A percentile compares a stretch with the other conserved stretches of the same genome.
Conservation (phyloP, 1,284 basidiomycete genomes). For the Wolfiporia cocos region DNA sequence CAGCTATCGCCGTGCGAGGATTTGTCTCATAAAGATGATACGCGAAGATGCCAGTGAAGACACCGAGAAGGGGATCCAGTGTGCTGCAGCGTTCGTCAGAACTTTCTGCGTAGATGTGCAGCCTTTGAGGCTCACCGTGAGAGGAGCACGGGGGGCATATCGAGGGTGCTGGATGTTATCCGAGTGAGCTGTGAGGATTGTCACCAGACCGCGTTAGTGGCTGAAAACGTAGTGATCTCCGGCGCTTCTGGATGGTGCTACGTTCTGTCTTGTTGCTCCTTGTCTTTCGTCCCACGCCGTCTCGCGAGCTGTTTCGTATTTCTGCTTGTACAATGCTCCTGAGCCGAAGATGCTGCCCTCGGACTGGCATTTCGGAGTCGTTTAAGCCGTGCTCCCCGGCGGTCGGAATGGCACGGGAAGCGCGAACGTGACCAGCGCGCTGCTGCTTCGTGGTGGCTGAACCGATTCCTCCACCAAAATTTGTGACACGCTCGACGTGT, state of each 20-base stretch:
- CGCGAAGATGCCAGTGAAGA: slow-evolving; percentile 80
- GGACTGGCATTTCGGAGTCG: too few species aligned
- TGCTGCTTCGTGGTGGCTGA: slow-evolving; percentile 11
- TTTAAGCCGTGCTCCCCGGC: background rate
- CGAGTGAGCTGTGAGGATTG: too few species aligned
- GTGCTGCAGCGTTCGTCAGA: slow-evolving; percentile 30
- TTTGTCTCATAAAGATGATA: slow-evolving; percentile 83
- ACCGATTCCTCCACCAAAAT: slow-evolving; percentile 14
- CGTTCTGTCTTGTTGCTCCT: too few species aligned
- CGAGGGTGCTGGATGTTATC: background rate
- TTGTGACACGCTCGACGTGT: slow-evolving; percentile 3
- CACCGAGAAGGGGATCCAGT: slow-evolving; percentile 70
- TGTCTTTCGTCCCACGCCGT: too few species aligned
- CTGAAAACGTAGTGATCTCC: too few species aligned
- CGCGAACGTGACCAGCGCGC: slow-evolving; percentile 15
- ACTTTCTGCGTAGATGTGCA: background rate
- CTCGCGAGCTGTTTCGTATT: too few species aligned
- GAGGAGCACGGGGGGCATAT: slow-evolving; percentile 30
- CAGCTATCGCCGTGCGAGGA: slow-evolving; percentile 67
- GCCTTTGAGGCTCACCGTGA: slow-evolving; percentile 40
- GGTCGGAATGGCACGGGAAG: slow-evolving; percentile 17
- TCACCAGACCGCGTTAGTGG: too few species aligned
- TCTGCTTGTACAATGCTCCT: too few species aligned
- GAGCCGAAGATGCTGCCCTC: too few species aligned
- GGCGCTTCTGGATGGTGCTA: too few species aligned